Evolutionary conservation across 2,329 filamentous ascomycete genomes (phyloP).

Genomic region (Hymenoscyphus repandus): DNA sequence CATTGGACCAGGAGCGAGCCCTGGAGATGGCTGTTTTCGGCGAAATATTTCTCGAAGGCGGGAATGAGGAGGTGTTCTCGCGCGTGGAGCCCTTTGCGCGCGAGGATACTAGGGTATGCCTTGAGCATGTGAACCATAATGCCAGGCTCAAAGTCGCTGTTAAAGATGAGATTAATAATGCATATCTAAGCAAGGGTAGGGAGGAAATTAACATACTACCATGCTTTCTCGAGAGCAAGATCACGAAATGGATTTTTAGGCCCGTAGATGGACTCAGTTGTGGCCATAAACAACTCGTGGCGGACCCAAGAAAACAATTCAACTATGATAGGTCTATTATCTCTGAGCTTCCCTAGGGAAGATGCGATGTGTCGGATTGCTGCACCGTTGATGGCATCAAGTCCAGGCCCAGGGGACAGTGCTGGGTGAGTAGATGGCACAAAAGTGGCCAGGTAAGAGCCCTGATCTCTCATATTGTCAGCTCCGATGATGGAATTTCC

Average conservation of each 20-base stretch:
- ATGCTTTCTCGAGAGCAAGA: constrained; percentile 27
- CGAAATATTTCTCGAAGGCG: constrained; percentile 38
- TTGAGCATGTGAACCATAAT: constrained; percentile 4
- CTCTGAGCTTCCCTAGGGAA: not conserved
- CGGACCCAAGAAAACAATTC: not conserved
- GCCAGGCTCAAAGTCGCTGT: constrained; percentile 2
- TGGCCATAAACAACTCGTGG: not conserved
- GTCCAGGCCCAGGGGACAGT: not conserved
- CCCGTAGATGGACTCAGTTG: not conserved
- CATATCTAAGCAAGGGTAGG: not conserved
- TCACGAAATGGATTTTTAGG: not conserved
- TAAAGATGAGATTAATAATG: not conserved
- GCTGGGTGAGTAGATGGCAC: not conserved
- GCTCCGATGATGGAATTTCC: not conserved
- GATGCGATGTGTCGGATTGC: not conserved
- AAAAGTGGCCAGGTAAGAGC: not conserved
- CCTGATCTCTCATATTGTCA: not conserved
- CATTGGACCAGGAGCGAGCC: constrained; percentile 34
- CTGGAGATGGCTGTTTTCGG: constrained; percentile 33
- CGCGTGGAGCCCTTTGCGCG: constrained; percentile 29
- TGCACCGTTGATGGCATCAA: not conserved
- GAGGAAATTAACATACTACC: constrained; percentile 29
- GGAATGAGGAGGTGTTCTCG: constrained; percentile 32
- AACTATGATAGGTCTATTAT: not conserved
- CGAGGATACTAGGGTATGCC: constrained; percentile 6